Conservation (phyloP, 2,329 filamentous ascomycete species). For the Parasarocladium wereldwijsianum region DNA sequence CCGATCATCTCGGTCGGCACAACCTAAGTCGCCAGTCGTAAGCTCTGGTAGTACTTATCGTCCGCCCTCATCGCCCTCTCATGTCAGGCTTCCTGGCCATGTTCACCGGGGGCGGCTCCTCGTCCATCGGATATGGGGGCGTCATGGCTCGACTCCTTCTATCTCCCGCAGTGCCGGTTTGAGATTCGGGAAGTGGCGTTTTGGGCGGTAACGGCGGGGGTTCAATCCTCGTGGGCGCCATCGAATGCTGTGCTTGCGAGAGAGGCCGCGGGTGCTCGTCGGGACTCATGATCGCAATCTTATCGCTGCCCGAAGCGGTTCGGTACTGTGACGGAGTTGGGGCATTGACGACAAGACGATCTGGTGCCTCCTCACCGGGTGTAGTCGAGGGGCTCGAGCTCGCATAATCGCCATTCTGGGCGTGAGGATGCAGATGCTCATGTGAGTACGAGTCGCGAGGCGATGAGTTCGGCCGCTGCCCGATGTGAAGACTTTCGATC, state of each 20-base stretch:
- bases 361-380: slow-evolving; percentile 26
- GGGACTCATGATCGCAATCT: slow-evolving; percentile 47
- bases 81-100: slow-evolving; percentile 68
- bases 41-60: too few species aligned
- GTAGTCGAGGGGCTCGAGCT: slow-evolving; percentile 10
- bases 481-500: slow-evolving; percentile 30
- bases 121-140: slow-evolving; percentile 67
- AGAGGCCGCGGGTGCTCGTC: slow-evolving; percentile 39
- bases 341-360: slow-evolving; percentile 39
- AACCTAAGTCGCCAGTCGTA: too few species aligned
- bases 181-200: slow-evolving; percentile 49
- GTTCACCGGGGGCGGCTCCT: slow-evolving; percentile 71
- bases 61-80: slow-evolving; percentile 1
- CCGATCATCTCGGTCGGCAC: too few species aligned
- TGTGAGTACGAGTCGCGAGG: slow-evolving; percentile 30
- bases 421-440: slow-evolving; percentile 26
- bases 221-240: slow-evolving; percentile 26
- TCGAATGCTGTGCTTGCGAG: slow-evolving; percentile 14
- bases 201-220: slow-evolving; percentile 67
- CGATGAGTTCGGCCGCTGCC: slow-evolving; percentile 21
- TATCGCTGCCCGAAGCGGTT: slow-evolving; percentile 45
- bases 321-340: slow-evolving; percentile 45
- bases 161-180: slow-evolving; percentile 12
- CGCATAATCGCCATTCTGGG: slow-evolving; percentile 15
- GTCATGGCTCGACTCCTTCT: slow-evolving; percentile 21